Evolutionary conservation across 2,329 filamentous ascomycete genomes (phyloP).

Genomic region (Neonectria coccinea): DNA sequence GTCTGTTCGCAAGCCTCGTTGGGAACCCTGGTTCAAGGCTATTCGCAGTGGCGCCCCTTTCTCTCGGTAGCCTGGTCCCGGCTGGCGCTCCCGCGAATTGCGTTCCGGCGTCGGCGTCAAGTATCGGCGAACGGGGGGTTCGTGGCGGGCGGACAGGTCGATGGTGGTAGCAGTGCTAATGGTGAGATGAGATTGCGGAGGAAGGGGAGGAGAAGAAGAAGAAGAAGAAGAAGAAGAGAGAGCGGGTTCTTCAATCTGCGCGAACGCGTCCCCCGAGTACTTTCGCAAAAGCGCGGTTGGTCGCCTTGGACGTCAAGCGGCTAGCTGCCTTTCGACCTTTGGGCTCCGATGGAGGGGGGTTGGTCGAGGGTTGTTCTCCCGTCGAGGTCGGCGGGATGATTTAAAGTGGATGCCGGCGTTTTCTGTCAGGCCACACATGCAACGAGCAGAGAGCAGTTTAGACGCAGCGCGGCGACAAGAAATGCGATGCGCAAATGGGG

Average conservation of each 20-base stretch:
- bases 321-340: conserved; percentile 13
- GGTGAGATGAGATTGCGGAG: conserved; percentile 9
- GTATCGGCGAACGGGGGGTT: not conserved
- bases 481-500: conserved; percentile 1
- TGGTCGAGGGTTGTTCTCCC: conserved; percentile 1
- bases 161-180: not conserved
- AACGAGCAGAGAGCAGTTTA: conserved; percentile 11
- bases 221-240: not conserved
- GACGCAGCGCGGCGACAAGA: not conserved
- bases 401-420: conserved; percentile 24
- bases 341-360: conserved; percentile 9
- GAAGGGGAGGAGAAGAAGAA: not conserved
- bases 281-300: conserved; percentile 4
- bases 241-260: not conserved
- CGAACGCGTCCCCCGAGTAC: not conserved
- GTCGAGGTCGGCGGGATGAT: conserved; percentile 1
- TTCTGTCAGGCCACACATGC: conserved; percentile 28
- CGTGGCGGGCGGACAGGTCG: not conserved
- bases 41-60: conserved; percentile 8
- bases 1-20: not conserved
- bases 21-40: not conserved
- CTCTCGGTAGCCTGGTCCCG: conserved; percentile 1
- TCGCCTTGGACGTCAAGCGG: conserved; percentile 4
- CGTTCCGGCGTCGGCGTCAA: conserved; percentile 8
- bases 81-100: conserved; percentile 10